Evolutionary conservation across 73 alveolate genomes (phyloP), one percentile per base, ranked within the genome.

Genomic region (Blepharisma japonicum): DNA sequence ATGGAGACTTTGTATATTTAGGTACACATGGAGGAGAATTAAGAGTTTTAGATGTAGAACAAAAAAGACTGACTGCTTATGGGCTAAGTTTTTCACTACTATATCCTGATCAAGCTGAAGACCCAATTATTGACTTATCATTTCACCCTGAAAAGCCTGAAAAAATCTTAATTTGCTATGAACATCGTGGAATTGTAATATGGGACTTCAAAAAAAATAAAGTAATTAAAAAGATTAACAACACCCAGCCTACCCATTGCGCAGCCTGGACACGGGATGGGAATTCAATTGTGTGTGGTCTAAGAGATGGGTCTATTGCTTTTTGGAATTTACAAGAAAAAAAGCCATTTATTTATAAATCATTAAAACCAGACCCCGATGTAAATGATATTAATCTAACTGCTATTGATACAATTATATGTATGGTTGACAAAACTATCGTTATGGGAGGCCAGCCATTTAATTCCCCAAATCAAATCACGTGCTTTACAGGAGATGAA

Each of bases 1-100:
- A 20, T 9, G 74, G 74, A 11, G 39, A 25, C 18, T 61, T 14
- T 25, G 2, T 61, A 11, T 61, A 18, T 14, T 2, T 61, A 14
- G 74, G 50, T 5, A 61, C 74, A 18, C 47, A 61, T 20, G 47
- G 23, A 61, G 74, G 74, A 11, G 14, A 11, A 14, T 25, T 61
- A 14, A 61, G 74, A 39, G 74, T 61, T 1, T 61, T 61, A n/a
- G 23, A 61, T 61, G 11, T 61, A 20, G 46, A 61, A 2, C 47
- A 61, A 61, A 61, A 61, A 61, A n/a, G 74, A 61, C 11, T 61
- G 47, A 61, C 74, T 20, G 14, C 49, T 25, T 61, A 14, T 61
- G 74, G 23, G 23, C 74, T 61, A 9, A 61, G 46, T 32, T 32
- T 32, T 32, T 32, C 42, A 1, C 47, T 39, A 61, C 5, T 9